These are phyloP conservation scores for Mesembryanthemum crystallinum DNA, from an alignment of 148 eudicot genomes.

Conservation along the genomic window DNA sequence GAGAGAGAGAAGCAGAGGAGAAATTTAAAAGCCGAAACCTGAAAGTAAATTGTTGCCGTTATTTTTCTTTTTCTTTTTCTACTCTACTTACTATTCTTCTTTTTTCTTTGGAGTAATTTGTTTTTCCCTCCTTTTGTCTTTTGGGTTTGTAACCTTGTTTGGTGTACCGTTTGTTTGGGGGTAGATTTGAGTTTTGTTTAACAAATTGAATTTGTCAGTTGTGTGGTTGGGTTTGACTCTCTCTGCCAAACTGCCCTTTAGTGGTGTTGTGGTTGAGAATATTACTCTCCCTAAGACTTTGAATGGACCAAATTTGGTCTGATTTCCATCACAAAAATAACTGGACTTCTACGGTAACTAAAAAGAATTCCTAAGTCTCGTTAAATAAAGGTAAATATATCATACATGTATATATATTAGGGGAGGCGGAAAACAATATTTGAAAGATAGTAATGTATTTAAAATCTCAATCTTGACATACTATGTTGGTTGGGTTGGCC, in stretches of 20 bases:
- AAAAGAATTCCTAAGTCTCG: too few species aligned
- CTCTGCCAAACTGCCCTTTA: background rate
- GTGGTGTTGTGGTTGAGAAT: background rate
- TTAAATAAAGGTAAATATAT: too few species aligned
- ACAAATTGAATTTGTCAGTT: background rate
- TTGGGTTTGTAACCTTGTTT: background rate
- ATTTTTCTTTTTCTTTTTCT: background rate
- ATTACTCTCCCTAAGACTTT: background rate
- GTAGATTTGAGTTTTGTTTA: background rate
- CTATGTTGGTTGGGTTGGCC: too few species aligned
- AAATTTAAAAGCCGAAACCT: background rate
- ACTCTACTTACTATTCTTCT: too few species aligned
- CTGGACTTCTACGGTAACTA: too few species aligned
- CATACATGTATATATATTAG: too few species aligned
- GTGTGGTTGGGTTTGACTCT: background rate
- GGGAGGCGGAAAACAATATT: too few species aligned
- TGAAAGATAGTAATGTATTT: too few species aligned
- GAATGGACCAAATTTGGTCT: too few species aligned
- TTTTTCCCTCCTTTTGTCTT: background rate
- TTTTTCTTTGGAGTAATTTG: too few species aligned
- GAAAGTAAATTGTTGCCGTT: slow-evolving; percentile 11
- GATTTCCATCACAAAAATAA: too few species aligned
- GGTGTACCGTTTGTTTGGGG: slow-evolving; percentile 24
- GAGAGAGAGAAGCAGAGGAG: background rate
- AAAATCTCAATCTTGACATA: too few species aligned